These are phyloP conservation scores for Volvox carteri DNA, from an alignment of 163 green algal genomes.

Conservation along the genomic window DNA sequence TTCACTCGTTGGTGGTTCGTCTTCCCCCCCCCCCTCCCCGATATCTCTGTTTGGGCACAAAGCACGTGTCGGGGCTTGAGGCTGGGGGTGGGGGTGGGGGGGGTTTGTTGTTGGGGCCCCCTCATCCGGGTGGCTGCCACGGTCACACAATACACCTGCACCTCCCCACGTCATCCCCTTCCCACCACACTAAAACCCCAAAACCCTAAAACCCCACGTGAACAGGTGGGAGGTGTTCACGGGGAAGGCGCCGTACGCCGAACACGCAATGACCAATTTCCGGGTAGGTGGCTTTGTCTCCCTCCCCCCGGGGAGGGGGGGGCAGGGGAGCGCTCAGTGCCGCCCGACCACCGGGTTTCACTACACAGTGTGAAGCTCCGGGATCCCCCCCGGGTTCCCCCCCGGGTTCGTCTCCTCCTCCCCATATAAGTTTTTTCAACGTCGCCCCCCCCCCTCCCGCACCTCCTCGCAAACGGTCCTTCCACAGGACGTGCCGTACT, in stretches of 20 bases:
- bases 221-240: constrained; percentile 51
- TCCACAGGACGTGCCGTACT: constrained; percentile 31
- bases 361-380: not conserved
- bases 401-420: no score
- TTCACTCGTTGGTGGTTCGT: no score
- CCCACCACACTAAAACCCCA: not conserved
- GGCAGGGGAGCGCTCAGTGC: not conserved
- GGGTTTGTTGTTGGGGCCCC: no score
- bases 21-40: not conserved
- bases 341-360: no score
- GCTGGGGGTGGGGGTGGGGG: no score
- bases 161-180: not conserved
- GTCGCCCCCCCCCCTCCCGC: not conserved
- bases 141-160: no score
- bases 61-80: no score
- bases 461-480: not conserved
- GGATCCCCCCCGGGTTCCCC: no score
- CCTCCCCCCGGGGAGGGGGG: not conserved
- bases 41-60: no score
- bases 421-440: not conserved
- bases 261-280: constrained; percentile 13
- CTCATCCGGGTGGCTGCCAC: no score
- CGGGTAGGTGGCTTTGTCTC: not conserved
- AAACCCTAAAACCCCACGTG: not conserved
- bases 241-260: constrained; percentile 32